A percentile compares a stretch with the other conserved stretches of the same genome.
phyloP scores from a whole-genome alignment of 768 basidiomycete species.

The Boletus insuetus region DNA sequence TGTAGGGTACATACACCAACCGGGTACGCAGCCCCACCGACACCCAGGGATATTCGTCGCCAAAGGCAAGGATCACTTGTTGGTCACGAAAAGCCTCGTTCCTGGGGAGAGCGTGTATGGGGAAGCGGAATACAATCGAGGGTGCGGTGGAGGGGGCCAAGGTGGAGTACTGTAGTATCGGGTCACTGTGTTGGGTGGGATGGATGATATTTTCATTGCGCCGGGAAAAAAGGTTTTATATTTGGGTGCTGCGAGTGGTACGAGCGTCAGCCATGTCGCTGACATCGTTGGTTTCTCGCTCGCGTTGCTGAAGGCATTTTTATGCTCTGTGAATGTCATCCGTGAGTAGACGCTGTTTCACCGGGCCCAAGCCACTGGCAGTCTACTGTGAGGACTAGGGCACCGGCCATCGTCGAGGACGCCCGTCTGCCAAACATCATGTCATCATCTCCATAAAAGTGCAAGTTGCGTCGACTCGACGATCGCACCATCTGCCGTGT shows the following conservation, averaged over 20 bases:
- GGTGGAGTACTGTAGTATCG: slow-evolving; percentile 94
- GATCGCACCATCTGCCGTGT: slow-evolving; percentile 84
- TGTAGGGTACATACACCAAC: no score
- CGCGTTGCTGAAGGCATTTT: not conserved
- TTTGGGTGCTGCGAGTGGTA: slow-evolving; percentile 96
- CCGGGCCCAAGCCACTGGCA: no score
- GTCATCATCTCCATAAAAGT: slow-evolving; percentile 97
- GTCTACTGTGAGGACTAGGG: not conserved
- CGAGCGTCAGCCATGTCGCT: slow-evolving; percentile 97
- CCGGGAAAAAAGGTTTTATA: slow-evolving; percentile 97
- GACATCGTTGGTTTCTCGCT: slow-evolving; percentile 65
- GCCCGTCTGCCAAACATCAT: slow-evolving; percentile 92
- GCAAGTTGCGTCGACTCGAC: slow-evolving; percentile 98
- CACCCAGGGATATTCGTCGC: slow-evolving; percentile 96
- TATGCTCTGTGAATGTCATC: slow-evolving; percentile 73
- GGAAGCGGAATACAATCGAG: slow-evolving; percentile 92
- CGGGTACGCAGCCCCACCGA: slow-evolving; percentile 94
- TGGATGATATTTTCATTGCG: slow-evolving; percentile 89
- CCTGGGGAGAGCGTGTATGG: slow-evolving; percentile 98
- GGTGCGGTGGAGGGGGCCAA: slow-evolving; percentile 75
- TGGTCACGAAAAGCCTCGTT: slow-evolving; percentile 97
- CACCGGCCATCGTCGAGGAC: slow-evolving; percentile 90
- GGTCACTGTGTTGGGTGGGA: slow-evolving; percentile 91
- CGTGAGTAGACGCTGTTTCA: slow-evolving; percentile 51
- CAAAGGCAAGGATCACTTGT: slow-evolving; percentile 93